These are phyloP conservation scores for Skeletonema menzelii DNA, from an alignment of 108 stramenopile genomes.

Conservation along the genomic window DNA sequence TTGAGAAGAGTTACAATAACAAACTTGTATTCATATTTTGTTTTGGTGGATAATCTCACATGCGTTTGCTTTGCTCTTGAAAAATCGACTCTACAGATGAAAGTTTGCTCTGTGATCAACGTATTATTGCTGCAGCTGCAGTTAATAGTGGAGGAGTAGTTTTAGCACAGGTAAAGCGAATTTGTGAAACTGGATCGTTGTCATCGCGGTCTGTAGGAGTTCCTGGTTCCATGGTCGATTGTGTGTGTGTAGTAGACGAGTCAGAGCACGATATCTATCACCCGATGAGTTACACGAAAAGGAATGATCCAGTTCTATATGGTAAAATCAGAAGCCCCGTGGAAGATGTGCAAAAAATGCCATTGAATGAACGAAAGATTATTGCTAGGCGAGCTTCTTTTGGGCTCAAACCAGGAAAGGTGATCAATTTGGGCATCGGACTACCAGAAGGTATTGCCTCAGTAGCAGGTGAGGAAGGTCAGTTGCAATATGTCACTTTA, in stretches of 20 bases:
- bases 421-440: constrained; percentile 83
- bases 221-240: constrained; percentile 79
- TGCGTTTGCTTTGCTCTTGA: too few species aligned
- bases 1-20: too few species aligned
- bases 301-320: constrained; percentile 54
- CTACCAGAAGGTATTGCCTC: constrained; percentile 78
- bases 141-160: constrained; percentile 73
- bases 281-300: constrained; percentile 65
- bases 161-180: constrained; percentile 78
- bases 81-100: too few species aligned
- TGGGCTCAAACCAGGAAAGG: constrained; percentile 53
- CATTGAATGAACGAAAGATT: constrained; percentile 62
- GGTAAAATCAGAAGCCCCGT: constrained; percentile 59
- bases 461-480: constrained; percentile 80
- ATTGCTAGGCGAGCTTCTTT: constrained; percentile 77
- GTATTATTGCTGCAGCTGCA: constrained; percentile 69
- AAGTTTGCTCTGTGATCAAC: constrained; percentile 64
- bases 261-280: constrained; percentile 65
- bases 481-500: constrained; percentile 63
- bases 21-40: too few species aligned
- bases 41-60: too few species aligned
- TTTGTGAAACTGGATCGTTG: constrained; percentile 62
- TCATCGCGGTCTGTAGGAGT: constrained; percentile 58
- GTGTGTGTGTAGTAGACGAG: constrained; percentile 70
- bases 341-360: constrained; percentile 50